Evolutionary conservation across 345 rosid species (phyloP).

Genomic region (Ceriops decandra): DNA sequence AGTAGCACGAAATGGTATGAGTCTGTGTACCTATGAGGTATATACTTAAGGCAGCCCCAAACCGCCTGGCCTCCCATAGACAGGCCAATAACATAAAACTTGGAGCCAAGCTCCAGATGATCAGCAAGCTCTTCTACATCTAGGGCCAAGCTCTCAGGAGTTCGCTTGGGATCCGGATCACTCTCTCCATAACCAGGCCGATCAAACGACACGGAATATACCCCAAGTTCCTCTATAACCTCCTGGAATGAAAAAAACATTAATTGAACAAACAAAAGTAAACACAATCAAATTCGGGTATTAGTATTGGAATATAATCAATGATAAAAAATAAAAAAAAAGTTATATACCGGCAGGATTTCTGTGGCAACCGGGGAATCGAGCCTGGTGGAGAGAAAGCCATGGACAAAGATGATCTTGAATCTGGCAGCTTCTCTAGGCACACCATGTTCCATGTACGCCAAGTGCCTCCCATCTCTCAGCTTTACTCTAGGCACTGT

Average conservation of each 20-base stretch:
- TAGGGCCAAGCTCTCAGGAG: constrained; percentile 18
- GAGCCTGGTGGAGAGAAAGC: constrained; percentile 1
- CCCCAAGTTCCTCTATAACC: constrained; percentile 17
- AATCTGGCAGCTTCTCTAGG: constrained; percentile 17
- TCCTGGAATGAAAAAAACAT: constrained; percentile 5
- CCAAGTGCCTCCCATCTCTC: constrained; percentile 25
- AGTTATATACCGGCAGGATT: neutral
- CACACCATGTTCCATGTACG: constrained; percentile 22
- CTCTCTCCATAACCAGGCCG: constrained; percentile 32
- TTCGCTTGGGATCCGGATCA: constrained; percentile 26
- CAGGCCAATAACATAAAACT: constrained; percentile 19
- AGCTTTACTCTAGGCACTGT: constrained; percentile 29
- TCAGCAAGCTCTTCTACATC: constrained; percentile 34
- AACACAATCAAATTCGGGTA: neutral
- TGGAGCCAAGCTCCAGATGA: constrained; percentile 24
- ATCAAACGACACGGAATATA: constrained; percentile 21
- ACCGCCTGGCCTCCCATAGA: constrained; percentile 31
- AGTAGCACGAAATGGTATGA: neutral
- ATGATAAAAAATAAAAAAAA: neutral
- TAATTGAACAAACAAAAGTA: neutral
- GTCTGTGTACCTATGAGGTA: constrained; percentile 24
- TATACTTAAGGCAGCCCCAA: constrained; percentile 31
- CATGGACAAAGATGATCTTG: constrained; percentile 24
- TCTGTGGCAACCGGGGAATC: neutral
- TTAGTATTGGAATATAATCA: neutral